A percentile compares a stretch with the other conserved stretches of the same genome.
phyloP scores from a whole-genome alignment of 768 basidiomycete genomes.

The Fibroporia radiculosa region DNA sequence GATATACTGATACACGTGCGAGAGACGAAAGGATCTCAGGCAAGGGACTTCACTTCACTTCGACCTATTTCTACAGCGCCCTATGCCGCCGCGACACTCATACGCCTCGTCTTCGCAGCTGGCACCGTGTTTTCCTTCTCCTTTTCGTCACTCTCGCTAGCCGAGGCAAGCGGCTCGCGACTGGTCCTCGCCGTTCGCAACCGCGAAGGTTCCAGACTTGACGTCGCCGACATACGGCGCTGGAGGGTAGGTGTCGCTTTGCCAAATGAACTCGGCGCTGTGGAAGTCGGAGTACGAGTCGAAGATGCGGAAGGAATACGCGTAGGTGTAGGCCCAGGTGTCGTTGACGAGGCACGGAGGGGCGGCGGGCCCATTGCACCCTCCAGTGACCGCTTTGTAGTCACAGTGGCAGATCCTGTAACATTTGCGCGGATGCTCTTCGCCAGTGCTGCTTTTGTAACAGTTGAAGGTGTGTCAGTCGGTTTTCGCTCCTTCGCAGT shows the following conservation, averaged over 20 bases:
- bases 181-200: conserved; percentile 26
- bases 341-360: conserved; percentile 3
- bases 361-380: conserved; percentile 50
- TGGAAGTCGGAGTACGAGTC: conserved; percentile 2
- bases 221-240: conserved; percentile 13
- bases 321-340: conserved; percentile 13
- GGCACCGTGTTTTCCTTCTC: conserved; percentile 42
- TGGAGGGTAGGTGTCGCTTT: conserved; percentile 7
- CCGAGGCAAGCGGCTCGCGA: conserved; percentile 23
- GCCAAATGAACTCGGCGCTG: conserved; percentile 14
- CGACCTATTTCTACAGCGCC: background rate
- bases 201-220: conserved; percentile 26
- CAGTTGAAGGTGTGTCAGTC: conserved; percentile 9
- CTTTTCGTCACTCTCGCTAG: conserved; percentile 49
- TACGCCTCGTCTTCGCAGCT: conserved; percentile 12
- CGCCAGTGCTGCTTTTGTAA: conserved; percentile 32
- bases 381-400: conserved; percentile 13
- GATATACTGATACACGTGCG: background rate
- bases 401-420: conserved; percentile 13
- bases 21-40: background rate
- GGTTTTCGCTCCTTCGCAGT: conserved; percentile 24
- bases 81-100: conserved; percentile 17
- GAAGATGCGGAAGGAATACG: conserved; percentile 15
- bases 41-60: background rate
- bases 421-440: conserved; percentile 44